Conservation (phyloP, 106 monocot species). For the Hemerocallis citrina region DNA sequence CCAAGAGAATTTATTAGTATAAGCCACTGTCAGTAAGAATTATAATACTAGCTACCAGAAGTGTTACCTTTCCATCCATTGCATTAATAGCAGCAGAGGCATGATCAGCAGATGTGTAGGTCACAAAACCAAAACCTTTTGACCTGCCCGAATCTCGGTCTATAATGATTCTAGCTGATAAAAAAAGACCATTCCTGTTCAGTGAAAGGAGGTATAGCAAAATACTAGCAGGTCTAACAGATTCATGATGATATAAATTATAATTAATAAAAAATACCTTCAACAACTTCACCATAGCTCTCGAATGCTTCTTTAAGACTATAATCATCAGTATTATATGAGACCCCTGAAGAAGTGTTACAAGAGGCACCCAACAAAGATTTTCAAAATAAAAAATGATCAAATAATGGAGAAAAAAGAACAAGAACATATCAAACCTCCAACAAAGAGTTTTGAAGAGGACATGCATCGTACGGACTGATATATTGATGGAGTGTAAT, state of each 20-base stretch:
- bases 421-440: background rate
- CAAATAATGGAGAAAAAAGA: background rate
- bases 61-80: slow-evolving; percentile 27
- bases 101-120: slow-evolving; percentile 10
- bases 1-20: too few relatives aligned
- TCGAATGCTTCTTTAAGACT: slow-evolving; percentile 12
- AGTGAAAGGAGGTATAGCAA: background rate
- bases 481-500: background rate
- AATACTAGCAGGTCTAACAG: background rate
- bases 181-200: background rate
- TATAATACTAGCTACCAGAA: too few relatives aligned
- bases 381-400: background rate
- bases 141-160: slow-evolving; percentile 14
- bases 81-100: slow-evolving; percentile 16
- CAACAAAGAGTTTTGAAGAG: slow-evolving; percentile 16
- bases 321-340: background rate
- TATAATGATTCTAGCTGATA: slow-evolving; percentile 12
- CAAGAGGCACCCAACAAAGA: background rate
- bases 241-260: background rate
- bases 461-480: slow-evolving; percentile 14
- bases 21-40: too few relatives aligned
- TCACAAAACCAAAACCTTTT: slow-evolving; percentile 12
- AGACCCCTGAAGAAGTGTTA: background rate
- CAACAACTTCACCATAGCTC: slow-evolving; percentile 24
- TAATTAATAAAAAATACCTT: slow-evolving; percentile 15